These are phyloP conservation scores for Acanthamoeba divionensis DNA, from an alignment of 208 protist species.

Conservation along the genomic window DNA sequence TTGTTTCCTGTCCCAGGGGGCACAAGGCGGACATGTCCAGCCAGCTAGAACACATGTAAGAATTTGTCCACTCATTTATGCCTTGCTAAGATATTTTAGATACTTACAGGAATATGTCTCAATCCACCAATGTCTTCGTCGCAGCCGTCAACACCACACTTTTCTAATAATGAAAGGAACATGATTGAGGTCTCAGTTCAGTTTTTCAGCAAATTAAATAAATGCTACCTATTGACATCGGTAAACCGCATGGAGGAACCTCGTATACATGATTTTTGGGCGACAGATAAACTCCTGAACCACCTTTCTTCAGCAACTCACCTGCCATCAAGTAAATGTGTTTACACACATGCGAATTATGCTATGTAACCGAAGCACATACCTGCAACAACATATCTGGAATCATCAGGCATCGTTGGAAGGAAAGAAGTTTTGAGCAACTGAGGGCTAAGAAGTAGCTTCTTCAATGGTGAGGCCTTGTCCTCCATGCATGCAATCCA, in stretches of 20 bases:
- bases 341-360: background rate
- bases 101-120: background rate
- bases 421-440: background rate
- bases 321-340: background rate
- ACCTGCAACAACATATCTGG: background rate
- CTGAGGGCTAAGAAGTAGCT: background rate
- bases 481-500: background rate
- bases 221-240: background rate
- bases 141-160: slow-evolving; percentile 2
- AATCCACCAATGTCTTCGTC: background rate
- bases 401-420: background rate
- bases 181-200: no score
- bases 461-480: background rate
- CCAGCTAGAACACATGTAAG: background rate
- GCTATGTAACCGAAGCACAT: background rate
- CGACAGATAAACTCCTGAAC: background rate
- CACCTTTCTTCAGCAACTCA: background rate
- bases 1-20: background rate
- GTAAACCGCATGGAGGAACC: background rate
- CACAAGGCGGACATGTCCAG: background rate
- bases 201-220: no score
- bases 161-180: no score
- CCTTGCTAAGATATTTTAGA: background rate
- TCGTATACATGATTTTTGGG: background rate
- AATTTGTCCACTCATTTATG: background rate